Base-by-base conservation (phyloP, 306 rosid species). In the Ochetophila trinervis region DNA sequence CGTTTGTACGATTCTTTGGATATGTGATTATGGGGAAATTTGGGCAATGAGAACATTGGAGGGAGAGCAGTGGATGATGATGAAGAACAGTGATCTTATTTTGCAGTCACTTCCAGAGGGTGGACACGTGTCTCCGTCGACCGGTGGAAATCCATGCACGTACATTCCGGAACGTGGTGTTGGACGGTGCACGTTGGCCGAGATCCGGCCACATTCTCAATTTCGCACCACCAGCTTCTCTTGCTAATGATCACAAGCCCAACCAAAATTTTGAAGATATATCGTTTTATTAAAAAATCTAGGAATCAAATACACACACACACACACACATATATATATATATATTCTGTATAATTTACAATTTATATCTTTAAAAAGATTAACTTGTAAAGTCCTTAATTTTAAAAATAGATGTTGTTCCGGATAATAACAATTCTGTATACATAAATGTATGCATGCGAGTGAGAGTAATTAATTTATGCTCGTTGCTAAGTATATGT, bases 131-230 rank as follows among this genome's bases (percentile, higher is more conserved):
- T 20, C 45, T 1, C 15, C 54, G 9, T 14, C 70, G 4, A 2
- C 32, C 5, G 6, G n/a, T 23, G 59, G 59, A 19, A 75, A 75
- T 12, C 74, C 70, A 62, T 56, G 74, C 74, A 75, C 74, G 18
- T 54, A 61, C 19, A 20, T 62, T 14, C 74, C 70, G 0, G 50
- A 23, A 8, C 23, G 5, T 8, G 32, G 30, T 32, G 34, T 7
- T 14, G 78, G 78, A 49, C 73, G 69, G 2, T 74, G 78, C 59
- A 61, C 73, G 4, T 23, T 65, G 48, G 61, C 22, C 40, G 21
- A 42, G 47, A 57, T 48, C 74, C 4, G 53, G 32, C 27, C 53
- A 16, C 15, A 63, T 59, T 34, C 49, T 68, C 23, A 35, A 21
- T 30, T 71, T 71, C 12, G 75, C 45, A 4, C 60, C 59, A 4